Evolutionary conservation across 805 yeast genomes (phyloP).

Genomic region (Priceomyces fermenticarens): DNA sequence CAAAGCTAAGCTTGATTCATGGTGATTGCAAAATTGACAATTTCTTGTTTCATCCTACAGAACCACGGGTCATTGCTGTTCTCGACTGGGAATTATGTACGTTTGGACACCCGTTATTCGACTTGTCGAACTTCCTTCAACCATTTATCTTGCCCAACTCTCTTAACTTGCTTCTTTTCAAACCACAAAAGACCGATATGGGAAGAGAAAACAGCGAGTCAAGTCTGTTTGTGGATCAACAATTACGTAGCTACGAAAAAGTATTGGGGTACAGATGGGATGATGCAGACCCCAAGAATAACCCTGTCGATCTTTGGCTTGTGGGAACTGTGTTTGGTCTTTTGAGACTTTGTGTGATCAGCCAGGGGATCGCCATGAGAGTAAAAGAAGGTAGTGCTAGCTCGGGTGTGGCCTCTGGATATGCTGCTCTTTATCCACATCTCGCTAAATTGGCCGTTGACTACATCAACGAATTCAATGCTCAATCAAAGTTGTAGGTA

Average conservation of each 20-base stretch:
- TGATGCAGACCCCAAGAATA: conserved; percentile 32
- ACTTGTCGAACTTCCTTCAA: conserved; percentile 55
- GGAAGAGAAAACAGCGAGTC: conserved; percentile 32
- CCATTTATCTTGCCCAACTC: conserved; percentile 46
- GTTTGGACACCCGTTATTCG: conserved; percentile 62
- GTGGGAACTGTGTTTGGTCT: conserved; percentile 57
- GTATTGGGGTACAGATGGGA: conserved; percentile 29
- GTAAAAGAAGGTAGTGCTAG: conserved; percentile 51
- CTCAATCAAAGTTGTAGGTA: too few relatives aligned
- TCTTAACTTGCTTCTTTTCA: conserved; percentile 28
- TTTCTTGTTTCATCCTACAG: conserved; percentile 55
- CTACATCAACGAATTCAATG: conserved; percentile 10
- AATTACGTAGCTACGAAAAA: conserved; percentile 25
- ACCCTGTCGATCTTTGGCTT: conserved; percentile 45
- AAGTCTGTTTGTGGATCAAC: conserved; percentile 14
- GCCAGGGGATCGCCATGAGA: conserved; percentile 62
- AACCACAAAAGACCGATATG: conserved; percentile 24
- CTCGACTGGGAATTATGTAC: conserved; percentile 69
- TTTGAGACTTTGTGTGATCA: conserved; percentile 52
- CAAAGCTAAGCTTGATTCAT: conserved; percentile 47
- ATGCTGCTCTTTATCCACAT: conserved; percentile 32
- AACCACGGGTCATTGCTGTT: conserved; percentile 49
- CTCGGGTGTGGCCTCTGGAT: conserved; percentile 45
- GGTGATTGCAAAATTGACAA: conserved; percentile 68
- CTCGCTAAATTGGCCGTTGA: conserved; percentile 30